phyloP scores from a whole-genome alignment of 1,284 basidiomycete genomes.

The Fomitopsis schrenkii region DNA sequence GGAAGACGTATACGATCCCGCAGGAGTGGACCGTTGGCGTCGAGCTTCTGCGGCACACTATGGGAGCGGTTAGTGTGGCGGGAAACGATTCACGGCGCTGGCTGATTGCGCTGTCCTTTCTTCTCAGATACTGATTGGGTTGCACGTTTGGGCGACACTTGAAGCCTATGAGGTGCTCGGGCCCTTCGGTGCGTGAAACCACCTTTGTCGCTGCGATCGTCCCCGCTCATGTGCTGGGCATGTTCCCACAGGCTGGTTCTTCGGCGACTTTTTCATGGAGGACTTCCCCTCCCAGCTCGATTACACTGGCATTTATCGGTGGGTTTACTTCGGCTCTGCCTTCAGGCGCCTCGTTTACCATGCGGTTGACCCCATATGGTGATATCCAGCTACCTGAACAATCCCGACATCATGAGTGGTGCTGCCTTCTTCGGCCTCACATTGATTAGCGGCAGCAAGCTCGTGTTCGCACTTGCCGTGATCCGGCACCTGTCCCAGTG shows the following conservation, averaged over 20 bases:
- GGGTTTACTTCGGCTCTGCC: background rate
- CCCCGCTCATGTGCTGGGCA: background rate
- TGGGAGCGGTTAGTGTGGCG: conserved; percentile 69
- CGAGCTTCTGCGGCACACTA: conserved; percentile 82
- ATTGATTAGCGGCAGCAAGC: conserved; percentile 85
- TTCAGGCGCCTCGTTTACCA: background rate
- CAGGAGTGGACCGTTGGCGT: conserved; percentile 87
- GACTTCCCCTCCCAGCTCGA: conserved; percentile 89
- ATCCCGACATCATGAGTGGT: conserved; percentile 94
- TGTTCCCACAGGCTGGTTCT: conserved; percentile 78
- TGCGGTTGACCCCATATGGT: background rate
- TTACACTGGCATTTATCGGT: conserved; percentile 96
- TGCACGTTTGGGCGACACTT: conserved; percentile 90
- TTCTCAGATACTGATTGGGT: conserved; percentile 72
- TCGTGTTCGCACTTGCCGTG: conserved; percentile 83
- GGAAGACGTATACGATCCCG: conserved; percentile 84
- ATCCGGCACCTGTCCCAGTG: conserved; percentile 82
- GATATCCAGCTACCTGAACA: conserved; percentile 75
- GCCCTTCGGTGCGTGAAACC: conserved; percentile 63
- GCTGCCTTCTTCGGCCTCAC: conserved; percentile 94
- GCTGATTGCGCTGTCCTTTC: background rate
- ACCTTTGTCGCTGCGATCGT: background rate
- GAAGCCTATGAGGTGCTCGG: conserved; percentile 93
- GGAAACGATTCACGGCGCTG: background rate
- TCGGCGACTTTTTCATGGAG: conserved; percentile 96